Base-by-base conservation (phyloP, 805 yeast species). In the Teunomyces lycoperdinae region DNA sequence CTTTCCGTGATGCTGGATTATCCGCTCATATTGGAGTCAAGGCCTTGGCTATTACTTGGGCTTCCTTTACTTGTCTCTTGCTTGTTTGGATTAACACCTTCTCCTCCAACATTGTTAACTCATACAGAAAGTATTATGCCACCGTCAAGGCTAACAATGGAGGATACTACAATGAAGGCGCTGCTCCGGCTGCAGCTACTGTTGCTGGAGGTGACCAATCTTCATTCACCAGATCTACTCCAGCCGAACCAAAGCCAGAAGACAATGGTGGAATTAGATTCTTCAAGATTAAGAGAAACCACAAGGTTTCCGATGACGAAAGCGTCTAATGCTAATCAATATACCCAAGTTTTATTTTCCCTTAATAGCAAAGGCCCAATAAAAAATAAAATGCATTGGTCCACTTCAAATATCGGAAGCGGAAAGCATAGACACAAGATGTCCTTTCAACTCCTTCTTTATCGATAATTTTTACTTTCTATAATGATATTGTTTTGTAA, bases 41-140 rank as follows among this genome's bases (percentile, higher is more conserved):
- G 42, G 66, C 79, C 58, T 63, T 83, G 62, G 91, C 86, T 59
- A 60, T 85, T 47, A 61, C 82, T 5, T 87, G 95, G 95, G 85
- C 89, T 44, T 71, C 88, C 17, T 80, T 81, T 46, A 83, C 78
- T 3, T 66, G 75, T 52, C 63, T 80, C 50, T 56, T 80, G 31
- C 53, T 83, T 46, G 71, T 79, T 36, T 79, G 76, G 70, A 65
- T 80, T 63, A 63, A 78, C 56, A 65, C 80, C 9, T 80, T 84
- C 65, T 74, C 79, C 52, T 73, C 79, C 45, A 65, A 73, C 43
- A 68, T 79, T 50, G 68, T 73, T 49, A 63, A 66, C 44, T 76
- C 83, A 28, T 83, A 79, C 71, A 73, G 63, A 54, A 73, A 73
- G 50, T 84, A 81, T 64, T 68, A 71, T 56, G 67, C 66, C 26